Percentiles rank a stretch among this genome's conserved stretches.
Evolutionary conservation across 805 yeast genomes (phyloP).

Genomic region (Pichia heedii): DNA sequence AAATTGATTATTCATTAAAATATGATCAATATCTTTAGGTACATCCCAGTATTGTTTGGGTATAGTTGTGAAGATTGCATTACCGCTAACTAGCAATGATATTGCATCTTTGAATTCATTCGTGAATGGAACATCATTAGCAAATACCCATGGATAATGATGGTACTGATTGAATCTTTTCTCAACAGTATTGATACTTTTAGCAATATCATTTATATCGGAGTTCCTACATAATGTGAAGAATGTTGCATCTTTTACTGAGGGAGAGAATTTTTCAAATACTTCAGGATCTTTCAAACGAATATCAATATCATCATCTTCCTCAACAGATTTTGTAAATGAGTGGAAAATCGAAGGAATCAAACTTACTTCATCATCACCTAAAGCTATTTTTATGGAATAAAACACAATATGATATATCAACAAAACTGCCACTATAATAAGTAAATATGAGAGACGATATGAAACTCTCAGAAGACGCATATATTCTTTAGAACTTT

Average conservation of each 20-base stretch:
- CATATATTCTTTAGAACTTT: no score
- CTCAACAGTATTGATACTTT: conserved; percentile 30
- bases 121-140: conserved; percentile 39
- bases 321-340: not conserved
- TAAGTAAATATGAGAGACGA: no score
- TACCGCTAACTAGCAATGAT: conserved; percentile 31
- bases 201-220: conserved; percentile 29
- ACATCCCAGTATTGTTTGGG: conserved; percentile 40
- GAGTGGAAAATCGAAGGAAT: not conserved
- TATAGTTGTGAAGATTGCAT: conserved; percentile 32
- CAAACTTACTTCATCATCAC: no score
- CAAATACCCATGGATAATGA: conserved; percentile 37
- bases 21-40: conserved; percentile 35
- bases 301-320: conserved; percentile 7
- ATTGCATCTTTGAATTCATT: conserved; percentile 30
- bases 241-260: conserved; percentile 52
- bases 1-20: conserved; percentile 24
- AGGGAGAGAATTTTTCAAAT: conserved; percentile 3
- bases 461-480: no score
- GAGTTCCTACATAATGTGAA: conserved; percentile 35
- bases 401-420: no score
- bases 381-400: no score
- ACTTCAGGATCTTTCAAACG: not conserved
- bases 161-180: conserved; percentile 30
- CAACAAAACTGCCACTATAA: not conserved